Percentiles rank a stretch among this genome's conserved stretches.
phyloP scores from a whole-genome alignment of 1,139 yeast species.

The Magnusiomyces suaveolens region DNA sequence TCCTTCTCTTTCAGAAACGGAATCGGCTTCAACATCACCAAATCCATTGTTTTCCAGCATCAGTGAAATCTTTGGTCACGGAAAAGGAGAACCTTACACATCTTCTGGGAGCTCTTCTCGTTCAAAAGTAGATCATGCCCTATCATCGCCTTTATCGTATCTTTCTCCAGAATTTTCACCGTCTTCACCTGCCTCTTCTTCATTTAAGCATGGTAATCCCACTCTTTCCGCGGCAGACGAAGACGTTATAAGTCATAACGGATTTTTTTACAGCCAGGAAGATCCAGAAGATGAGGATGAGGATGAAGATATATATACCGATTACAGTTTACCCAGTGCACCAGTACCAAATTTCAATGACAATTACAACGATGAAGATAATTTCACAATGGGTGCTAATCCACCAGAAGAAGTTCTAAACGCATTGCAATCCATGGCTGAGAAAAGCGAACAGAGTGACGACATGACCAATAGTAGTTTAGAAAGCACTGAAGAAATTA shows the following conservation, averaged over 20 bases:
- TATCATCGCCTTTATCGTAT: not conserved
- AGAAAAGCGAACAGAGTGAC: not conserved
- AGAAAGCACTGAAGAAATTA: not conserved
- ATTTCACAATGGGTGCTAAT: not conserved
- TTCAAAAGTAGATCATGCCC: not conserved
- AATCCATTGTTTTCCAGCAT: not conserved
- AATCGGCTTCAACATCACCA: not conserved
- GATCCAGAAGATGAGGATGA: not conserved
- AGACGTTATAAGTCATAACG: not conserved
- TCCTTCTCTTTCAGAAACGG: conserved; percentile 5
- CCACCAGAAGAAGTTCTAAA: not conserved
- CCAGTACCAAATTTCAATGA: not conserved
- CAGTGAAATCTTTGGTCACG: conserved; percentile 4
- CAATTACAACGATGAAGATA: not conserved
- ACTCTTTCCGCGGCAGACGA: not conserved
- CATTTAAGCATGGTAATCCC: not conserved
- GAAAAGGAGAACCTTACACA: not conserved
- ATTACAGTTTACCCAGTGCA: not conserved
- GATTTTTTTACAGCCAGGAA: conserved; percentile 3
- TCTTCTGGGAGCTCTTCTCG: not conserved
- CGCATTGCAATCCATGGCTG: not conserved
- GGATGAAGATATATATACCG: conserved; percentile 1
- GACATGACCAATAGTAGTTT: not conserved
- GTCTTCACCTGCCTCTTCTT: not conserved
- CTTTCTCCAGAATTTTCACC: conserved; percentile 1